Evolutionary conservation across 345 rosid genomes (phyloP).

Genomic region (Dimocarpus longan): DNA sequence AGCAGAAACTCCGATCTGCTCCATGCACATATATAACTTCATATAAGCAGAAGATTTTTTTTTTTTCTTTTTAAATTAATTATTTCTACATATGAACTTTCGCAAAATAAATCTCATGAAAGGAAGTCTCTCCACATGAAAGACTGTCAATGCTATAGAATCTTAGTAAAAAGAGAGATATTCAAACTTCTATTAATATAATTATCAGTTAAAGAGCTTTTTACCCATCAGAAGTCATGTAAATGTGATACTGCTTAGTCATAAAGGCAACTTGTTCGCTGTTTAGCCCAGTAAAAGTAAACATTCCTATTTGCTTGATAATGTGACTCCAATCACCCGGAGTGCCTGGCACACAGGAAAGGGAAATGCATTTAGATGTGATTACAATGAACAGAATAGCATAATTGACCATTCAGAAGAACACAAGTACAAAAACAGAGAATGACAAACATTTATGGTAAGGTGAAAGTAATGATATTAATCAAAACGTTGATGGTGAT

Average conservation of each 20-base stretch:
- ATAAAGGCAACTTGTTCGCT: constrained; percentile 69
- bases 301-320: constrained; percentile 79
- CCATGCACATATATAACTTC: neutral
- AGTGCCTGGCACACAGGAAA: constrained; percentile 52
- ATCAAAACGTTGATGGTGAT: too few relatives aligned
- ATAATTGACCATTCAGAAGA: neutral
- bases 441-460: neutral
- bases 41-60: neutral
- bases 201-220: neutral
- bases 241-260: constrained; percentile 69
- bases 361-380: neutral
- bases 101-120: neutral
- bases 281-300: constrained; percentile 69
- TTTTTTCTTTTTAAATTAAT: neutral
- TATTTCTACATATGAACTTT: neutral
- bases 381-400: neutral
- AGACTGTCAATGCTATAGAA: neutral
- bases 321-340: constrained; percentile 90
- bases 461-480: neutral
- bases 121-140: neutral
- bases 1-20: neutral
- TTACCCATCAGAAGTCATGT: constrained; percentile 82
- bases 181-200: neutral
- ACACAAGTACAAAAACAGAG: neutral
- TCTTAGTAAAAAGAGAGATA: neutral